Conservation (phyloP, 2,329 filamentous ascomycete genomes). For the Beauveria pseudobassiana region DNA sequence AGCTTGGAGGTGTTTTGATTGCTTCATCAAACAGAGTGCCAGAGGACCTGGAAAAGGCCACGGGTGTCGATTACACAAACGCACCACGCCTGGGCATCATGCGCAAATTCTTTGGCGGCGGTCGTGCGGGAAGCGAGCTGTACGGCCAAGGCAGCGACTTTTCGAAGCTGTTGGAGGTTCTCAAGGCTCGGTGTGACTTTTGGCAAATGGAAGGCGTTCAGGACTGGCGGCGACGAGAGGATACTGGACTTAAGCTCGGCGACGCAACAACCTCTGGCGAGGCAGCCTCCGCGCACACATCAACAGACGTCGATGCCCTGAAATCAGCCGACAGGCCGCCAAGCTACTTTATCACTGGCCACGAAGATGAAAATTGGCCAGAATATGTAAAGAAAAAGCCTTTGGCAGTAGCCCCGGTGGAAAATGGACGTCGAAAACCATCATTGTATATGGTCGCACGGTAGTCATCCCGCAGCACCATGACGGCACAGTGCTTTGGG, state of each 20-base stretch:
- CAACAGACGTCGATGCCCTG: slow-evolving; percentile 13
- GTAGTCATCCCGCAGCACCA: slow-evolving; percentile 52
- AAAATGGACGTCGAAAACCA: slow-evolving; percentile 35
- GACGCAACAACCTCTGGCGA: neutral
- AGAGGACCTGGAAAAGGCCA: slow-evolving; percentile 69
- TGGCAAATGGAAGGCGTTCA: slow-evolving; percentile 74
- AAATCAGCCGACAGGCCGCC: slow-evolving; percentile 19
- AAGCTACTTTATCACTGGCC: slow-evolving; percentile 22
- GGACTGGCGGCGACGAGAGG: slow-evolving; percentile 61
- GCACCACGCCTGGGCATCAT: slow-evolving; percentile 46
- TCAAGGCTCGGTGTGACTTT: slow-evolving; percentile 72
- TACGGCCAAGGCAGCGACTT: slow-evolving; percentile 63
- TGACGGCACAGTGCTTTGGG: slow-evolving; percentile 54
- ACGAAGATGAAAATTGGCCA: slow-evolving; percentile 24
- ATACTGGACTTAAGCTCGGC: slow-evolving; percentile 13
- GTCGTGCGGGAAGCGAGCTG: slow-evolving; percentile 37
- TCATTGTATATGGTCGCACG: slow-evolving; percentile 56
- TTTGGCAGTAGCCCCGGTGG: slow-evolving; percentile 18
- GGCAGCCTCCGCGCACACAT: neutral
- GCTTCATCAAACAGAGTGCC: slow-evolving; percentile 80
- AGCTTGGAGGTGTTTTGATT: slow-evolving; percentile 71
- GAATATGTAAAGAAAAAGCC: slow-evolving; percentile 17
- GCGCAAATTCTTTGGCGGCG: slow-evolving; percentile 38
- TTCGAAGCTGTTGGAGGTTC: slow-evolving; percentile 64
- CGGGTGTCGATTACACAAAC: slow-evolving; percentile 59